Evolutionary conservation across 2,329 filamentous ascomycete genomes (phyloP), one percentile per base, ranked within the genome.

Genomic region (Fusarium irregulare): DNA sequence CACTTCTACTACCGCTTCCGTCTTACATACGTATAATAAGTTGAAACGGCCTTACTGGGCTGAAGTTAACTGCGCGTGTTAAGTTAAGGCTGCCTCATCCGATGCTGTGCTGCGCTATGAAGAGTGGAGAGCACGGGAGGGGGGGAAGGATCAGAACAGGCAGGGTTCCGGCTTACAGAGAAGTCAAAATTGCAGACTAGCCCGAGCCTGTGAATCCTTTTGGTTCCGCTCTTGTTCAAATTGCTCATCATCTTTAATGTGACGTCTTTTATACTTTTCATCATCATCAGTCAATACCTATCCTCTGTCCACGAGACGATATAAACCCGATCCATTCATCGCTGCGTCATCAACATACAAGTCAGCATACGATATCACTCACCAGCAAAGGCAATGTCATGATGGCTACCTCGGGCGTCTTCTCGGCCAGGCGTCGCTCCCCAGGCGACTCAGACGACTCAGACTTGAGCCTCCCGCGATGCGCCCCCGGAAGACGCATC

Each of bases 401-500:
- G 41, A 75, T 75, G 73, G 72, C 68, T 53, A 64, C 62, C 57
- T 66, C 65, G 23, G 66, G 65, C 59, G 65, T 71, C 61, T 66
- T 74, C 61, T 60, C 72, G 34, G 56, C 62, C 45, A 72, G 70
- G 56, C 72, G 75, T 42, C 76, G 74, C 46, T 56, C 69, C 16
- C 70, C 74, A 28, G 67, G 61, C 44, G 76, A 77, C 47, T 76
- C 73, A 25, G 76, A 78, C 61, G 76, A 74, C 28, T 76, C 76
- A 57, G 76, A 75, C 30, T 61, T 75, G 48, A 72, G 71, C 56
- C 76, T 73, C 40, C 56, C 71, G 25, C 71, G 72, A 20, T 74
- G 59, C 27, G 64, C 67, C 7, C 65, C 73, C 20, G 70, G 76
- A n/a, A 79, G 77, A 63, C 76, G 78, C 18, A 77, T 79, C 28